Base-by-base conservation (phyloP, 78 protist species). In the Dictyostelium intermedium region DNA sequence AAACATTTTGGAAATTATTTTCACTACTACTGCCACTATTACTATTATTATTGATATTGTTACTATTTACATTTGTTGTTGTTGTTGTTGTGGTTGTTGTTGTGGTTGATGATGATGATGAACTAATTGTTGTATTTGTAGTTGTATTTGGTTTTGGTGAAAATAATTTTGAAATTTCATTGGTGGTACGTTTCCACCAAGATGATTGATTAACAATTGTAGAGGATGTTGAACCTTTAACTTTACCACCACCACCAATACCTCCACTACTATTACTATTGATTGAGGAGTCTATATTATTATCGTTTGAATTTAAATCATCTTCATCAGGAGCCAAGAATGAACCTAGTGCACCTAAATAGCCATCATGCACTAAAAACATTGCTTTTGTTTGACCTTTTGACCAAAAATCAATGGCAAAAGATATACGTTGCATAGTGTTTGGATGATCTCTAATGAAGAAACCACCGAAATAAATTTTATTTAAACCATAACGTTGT, bases 331-430 rank as follows among this genome's bases (percentile, higher is more conserved):
- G 93, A 43, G 47, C 27, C 53, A 97, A 39, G 20, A 97, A 81
- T 9, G 98, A 91, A 47, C 99, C 99, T 1, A 98, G 2, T 20
- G 98, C 91, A 27, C 99, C 99, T 14, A 98, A 82, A 91, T 97
- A 98, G 32, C 98, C 97, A 47, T 98, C 98, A 86, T 97, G 99
- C 8, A 34, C 82, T 47, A 98, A 30, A 56, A 98, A 98, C 74
- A 53, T 79, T 2, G 99, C 97, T 66, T 93, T 34, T 35, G 91
- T 85, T 34, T 60, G 39, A 74, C 98, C 98, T 41, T 30, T 39
- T 5, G 98, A 97, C 98, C 97, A 98, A 91, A 96, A 98, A 25
- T 45, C 73, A 30, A 98, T 78, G 56, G 96, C 97, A 32, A 43
- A 82, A 14, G 97, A 53, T 27, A 98, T 83, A 30, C 96, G 41